Conservation (phyloP, 176 grass and related monocot genomes). For the Guadua angustifolia region DNA sequence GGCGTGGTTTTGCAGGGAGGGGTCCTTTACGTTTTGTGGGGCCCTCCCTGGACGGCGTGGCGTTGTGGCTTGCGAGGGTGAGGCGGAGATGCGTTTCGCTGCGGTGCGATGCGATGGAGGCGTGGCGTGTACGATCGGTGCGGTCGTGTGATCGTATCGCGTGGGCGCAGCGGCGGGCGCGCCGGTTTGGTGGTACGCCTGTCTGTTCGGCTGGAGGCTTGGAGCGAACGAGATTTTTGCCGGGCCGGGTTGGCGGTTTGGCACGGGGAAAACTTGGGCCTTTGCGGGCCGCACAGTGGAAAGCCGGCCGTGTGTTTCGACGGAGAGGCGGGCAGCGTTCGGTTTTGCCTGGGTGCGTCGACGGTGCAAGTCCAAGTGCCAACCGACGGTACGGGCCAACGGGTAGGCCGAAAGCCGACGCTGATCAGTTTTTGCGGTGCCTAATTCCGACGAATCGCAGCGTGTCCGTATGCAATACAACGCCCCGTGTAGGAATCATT, state of each 20-base stretch:
- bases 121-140: background rate
- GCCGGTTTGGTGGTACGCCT: too few species aligned
- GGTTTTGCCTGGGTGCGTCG: too few species aligned
- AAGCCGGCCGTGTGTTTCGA: background rate
- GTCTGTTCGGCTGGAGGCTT: background rate
- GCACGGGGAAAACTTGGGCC: background rate
- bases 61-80: too few species aligned
- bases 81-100: background rate
- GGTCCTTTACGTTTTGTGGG: background rate
- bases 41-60: slow-evolving; percentile 2
- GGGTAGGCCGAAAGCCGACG: background rate
- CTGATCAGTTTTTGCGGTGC: background rate
- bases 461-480: background rate
- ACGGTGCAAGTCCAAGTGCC: background rate
- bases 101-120: background rate
- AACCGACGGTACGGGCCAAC: too few species aligned
- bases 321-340: background rate
- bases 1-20: background rate
- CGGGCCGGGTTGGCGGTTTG: background rate
- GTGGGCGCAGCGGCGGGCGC: too few species aligned
- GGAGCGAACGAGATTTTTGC: background rate
- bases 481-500: background rate
- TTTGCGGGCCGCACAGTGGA: background rate
- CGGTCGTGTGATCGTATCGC: background rate
- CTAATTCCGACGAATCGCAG: background rate